These are phyloP conservation scores for Hanseniaspora lachancei DNA, from an alignment of 805 yeast species.

Conservation along the genomic window DNA sequence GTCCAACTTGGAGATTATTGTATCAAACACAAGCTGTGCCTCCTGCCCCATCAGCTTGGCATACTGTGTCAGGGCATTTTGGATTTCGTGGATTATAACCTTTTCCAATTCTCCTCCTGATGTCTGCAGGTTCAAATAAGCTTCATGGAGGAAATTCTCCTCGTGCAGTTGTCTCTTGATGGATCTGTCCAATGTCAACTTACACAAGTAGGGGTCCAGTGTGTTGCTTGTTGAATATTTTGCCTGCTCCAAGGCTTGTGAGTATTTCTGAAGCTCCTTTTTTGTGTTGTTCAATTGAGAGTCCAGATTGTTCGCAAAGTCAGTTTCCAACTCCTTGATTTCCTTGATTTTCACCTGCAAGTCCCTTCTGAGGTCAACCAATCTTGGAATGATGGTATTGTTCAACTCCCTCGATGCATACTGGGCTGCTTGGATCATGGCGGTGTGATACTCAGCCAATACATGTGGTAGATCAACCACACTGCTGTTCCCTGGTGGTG, in stretches of 20 bases:
- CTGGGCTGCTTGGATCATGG: conserved; percentile 46
- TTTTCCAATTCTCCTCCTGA: conserved; percentile 82
- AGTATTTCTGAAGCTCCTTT: conserved; percentile 38
- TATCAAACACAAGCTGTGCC: conserved; percentile 56
- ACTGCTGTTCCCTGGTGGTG: conserved; percentile 68
- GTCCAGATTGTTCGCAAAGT: conserved; percentile 63
- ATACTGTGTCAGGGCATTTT: conserved; percentile 62
- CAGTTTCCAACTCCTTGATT: conserved; percentile 67
- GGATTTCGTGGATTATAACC: conserved; percentile 76
- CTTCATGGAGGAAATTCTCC: conserved; percentile 79
- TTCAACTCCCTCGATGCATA: conserved; percentile 47
- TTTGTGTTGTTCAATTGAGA: conserved; percentile 60
- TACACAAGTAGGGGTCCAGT: conserved; percentile 73
- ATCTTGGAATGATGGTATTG: conserved; percentile 48
- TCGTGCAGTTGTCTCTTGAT: conserved; percentile 65
- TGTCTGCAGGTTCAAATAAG: conserved; percentile 70
- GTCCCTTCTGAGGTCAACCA: conserved; percentile 62
- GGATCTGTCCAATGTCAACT: conserved; percentile 58
- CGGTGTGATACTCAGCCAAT: conserved; percentile 51
- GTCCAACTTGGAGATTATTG: conserved; percentile 51
- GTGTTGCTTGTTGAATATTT: conserved; percentile 34
- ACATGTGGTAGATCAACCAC: conserved; percentile 70
- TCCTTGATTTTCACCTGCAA: conserved; percentile 74
- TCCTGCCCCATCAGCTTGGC: conserved; percentile 61
- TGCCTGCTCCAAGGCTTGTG: conserved; percentile 53